Base-by-base conservation (phyloP, 306 rosid genomes). In the Vachellia collinsii region DNA sequence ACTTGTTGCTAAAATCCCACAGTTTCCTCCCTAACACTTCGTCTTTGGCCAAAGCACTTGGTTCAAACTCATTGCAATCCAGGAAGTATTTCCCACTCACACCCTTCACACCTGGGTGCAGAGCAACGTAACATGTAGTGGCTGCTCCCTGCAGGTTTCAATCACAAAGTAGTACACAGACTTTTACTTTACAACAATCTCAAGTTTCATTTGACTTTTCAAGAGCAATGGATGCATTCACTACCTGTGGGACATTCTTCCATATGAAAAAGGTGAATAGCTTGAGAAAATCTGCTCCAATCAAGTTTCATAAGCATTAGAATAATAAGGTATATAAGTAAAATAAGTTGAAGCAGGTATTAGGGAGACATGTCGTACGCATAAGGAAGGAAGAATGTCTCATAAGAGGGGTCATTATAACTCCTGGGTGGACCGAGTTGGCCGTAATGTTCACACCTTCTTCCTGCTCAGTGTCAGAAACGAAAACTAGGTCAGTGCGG, bases 371-470 rank as follows among this genome's bases (percentile, higher is more conserved):
- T 25, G 13, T 76, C 97, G 11, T 89, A 95, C 99, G 78, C 96
- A 95, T 93, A 0, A 90, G 77, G 22, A 93, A 11, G 20, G 91
- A 51, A 47, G 99, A 93, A 75, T 95, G 90, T 84, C 98, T 89
- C 98, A 95, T 93, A 3, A 95, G 96, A 66, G 99, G 98, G 29
- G 98, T 95, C 97, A 91, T 93, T 54, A 95, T 93, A 44, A 95
- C 56, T 67, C 98, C 98, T 2, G 99, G 99, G 80, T 95, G 99
- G 66, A 95, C 96, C 0, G 97, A 86, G 67, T 93, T 95, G 39
- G 81, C 96, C 8, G 94, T 89, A 69, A 95, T 88, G 85, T 90
- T 95, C 67, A 70, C 93, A 37, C 98, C 97, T 29, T 91, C 99
- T 81, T 81, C 97, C 99, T 93, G 90, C 70, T 75, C 4, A 83